Evolutionary conservation across 2,329 filamentous ascomycete species (phyloP).

Genomic region (Aspergillus pseudoviridinutans): DNA sequence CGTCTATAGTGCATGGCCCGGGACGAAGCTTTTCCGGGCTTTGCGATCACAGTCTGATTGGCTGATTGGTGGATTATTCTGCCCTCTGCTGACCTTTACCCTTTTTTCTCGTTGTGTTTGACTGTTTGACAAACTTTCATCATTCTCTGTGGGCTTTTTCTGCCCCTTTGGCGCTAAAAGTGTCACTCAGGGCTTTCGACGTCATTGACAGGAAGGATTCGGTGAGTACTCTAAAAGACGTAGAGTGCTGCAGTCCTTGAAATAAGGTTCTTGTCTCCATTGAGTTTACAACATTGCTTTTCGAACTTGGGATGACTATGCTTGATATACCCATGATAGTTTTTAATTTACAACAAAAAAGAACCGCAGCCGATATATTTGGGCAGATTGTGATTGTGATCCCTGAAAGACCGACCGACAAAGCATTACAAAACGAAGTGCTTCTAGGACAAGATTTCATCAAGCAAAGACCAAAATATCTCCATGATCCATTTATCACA

Average conservation of each 20-base stretch:
- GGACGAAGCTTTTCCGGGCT: slow-evolving; percentile 24
- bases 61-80: not conserved
- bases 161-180: not conserved
- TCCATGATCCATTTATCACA: not conserved
- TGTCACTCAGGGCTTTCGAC: slow-evolving; percentile 14
- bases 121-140: not conserved
- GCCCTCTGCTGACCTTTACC: not conserved
- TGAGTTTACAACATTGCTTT: not conserved
- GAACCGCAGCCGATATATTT: not conserved
- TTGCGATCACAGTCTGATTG: not conserved
- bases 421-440: not conserved
- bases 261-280: not conserved
- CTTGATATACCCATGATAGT: not conserved
- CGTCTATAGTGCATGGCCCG: slow-evolving; percentile 16
- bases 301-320: not conserved
- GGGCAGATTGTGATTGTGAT: not conserved
- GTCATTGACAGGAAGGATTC: slow-evolving; percentile 26
- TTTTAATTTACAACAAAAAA: not conserved
- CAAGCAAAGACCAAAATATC: not conserved
- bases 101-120: not conserved
- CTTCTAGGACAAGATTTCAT: not conserved
- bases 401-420: not conserved
- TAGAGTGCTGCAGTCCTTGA: not conserved
- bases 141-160: not conserved
- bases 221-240: not conserved